Evolutionary conservation across 108 stramenopile genomes (phyloP).

Genomic region (Fragilariopsis cylindrus): DNA sequence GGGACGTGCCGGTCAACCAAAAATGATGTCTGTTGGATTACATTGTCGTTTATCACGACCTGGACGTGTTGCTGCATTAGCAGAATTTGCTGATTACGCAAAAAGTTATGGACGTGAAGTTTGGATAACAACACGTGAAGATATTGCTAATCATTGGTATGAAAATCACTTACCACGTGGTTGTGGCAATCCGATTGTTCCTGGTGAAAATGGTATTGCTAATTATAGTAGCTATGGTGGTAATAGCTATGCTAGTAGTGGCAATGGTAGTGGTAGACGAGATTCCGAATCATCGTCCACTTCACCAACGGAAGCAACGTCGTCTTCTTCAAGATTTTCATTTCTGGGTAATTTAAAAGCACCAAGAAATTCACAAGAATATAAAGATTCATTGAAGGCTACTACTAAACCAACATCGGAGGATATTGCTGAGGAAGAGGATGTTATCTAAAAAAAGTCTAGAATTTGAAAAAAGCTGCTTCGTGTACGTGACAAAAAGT

Average conservation of each 20-base stretch:
- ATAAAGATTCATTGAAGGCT: neutral
- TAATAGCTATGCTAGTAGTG: too few species aligned
- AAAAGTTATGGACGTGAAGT: conserved; percentile 87
- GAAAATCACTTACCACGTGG: conserved; percentile 67
- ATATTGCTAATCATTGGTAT: conserved; percentile 92
- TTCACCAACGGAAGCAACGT: neutral
- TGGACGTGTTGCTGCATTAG: conserved; percentile 83
- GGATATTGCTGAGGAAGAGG: neutral
- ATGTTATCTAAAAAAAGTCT: conserved; percentile 1
- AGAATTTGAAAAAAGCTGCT: neutral
- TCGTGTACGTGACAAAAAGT: too few species aligned
- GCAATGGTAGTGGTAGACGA: too few species aligned
- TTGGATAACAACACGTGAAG: conserved; percentile 91
- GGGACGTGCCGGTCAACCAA: conserved; percentile 79
- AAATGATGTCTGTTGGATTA: conserved; percentile 94
- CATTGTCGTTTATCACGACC: conserved; percentile 91
- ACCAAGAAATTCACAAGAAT: conserved; percentile 2
- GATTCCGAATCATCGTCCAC: too few species aligned
- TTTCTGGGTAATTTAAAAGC: neutral
- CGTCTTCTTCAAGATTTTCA: neutral
- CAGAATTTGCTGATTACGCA: conserved; percentile 89
- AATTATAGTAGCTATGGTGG: neutral
- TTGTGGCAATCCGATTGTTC: conserved; percentile 36
- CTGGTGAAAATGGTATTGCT: neutral
- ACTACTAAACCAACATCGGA: neutral